Evolutionary conservation across 805 yeast genomes (phyloP).

Genomic region (Metschnikowia koreensis): DNA sequence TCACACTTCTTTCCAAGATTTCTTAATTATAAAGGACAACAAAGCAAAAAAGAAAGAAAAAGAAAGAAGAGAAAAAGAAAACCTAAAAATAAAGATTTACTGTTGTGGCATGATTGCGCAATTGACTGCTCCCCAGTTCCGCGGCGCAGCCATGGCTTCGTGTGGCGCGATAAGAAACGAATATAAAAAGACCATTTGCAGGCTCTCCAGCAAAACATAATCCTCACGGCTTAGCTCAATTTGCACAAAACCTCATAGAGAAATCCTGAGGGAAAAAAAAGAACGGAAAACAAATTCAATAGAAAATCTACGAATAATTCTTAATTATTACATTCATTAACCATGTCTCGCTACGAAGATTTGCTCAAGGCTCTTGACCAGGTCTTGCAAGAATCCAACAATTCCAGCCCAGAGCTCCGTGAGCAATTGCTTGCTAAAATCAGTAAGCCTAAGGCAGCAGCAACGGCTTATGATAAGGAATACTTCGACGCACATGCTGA

Average conservation of each 20-base stretch:
- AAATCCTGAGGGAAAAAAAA: neutral
- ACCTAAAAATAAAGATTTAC: neutral
- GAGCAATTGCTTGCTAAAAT: constrained; percentile 10
- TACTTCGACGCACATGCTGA: constrained; percentile 31
- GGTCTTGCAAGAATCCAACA: constrained; percentile 10
- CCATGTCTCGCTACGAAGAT: constrained; percentile 13
- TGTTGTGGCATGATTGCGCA: neutral
- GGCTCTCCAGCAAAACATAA: neutral
- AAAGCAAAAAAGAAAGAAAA: no score
- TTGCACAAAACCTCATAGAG: neutral
- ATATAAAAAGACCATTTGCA: neutral
- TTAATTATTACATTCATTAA: neutral
- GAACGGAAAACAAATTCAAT: neutral
- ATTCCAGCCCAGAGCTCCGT: constrained; percentile 9
- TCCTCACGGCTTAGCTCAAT: neutral
- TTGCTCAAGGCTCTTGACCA: constrained; percentile 14
- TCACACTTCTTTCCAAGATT: neutral
- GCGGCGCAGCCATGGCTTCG: constrained; percentile 8
- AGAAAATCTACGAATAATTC: neutral
- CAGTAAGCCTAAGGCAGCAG: constrained; percentile 1
- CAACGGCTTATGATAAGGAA: constrained; percentile 15
- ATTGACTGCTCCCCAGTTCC: constrained; percentile 1
- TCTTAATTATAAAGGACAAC: no score
- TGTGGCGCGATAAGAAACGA: constrained; percentile 15
- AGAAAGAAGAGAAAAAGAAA: no score